phyloP scores from a whole-genome alignment of 164 flowering plant genomes.

The Magnolia officinalis region DNA sequence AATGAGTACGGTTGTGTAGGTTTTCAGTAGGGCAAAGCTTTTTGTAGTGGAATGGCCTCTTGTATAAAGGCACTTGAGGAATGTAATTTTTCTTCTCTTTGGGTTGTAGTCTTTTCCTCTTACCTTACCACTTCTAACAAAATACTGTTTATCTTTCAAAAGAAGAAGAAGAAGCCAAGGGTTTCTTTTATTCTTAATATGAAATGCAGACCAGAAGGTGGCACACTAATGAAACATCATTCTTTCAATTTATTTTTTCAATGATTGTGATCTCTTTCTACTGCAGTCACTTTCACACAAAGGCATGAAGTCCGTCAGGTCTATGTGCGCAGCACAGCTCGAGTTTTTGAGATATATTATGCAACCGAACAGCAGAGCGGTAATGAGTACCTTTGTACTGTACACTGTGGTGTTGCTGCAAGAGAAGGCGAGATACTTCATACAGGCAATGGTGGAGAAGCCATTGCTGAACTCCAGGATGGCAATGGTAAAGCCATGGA shows the following conservation, averaged over 20 bases:
- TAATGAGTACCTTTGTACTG: conserved; percentile 86
- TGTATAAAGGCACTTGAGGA: too few species aligned
- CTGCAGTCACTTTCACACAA: conserved; percentile 62
- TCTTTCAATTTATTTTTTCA: neutral
- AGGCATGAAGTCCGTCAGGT: conserved; percentile 65
- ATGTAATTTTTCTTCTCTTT: neutral
- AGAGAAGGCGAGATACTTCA: conserved; percentile 33
- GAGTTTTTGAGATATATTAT: conserved; percentile 77
- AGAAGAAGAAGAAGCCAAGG: neutral
- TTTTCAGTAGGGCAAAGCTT: too few species aligned
- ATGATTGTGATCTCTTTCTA: neutral
- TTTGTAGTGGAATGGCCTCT: too few species aligned
- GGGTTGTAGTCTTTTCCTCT: neutral
- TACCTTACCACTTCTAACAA: neutral
- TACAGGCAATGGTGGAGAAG: conserved; percentile 23
- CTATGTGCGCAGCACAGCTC: conserved; percentile 80
- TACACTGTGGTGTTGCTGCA: conserved; percentile 63
- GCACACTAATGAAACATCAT: neutral
- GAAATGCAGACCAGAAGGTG: neutral
- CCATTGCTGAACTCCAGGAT: conserved; percentile 12
- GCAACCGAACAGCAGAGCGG: conserved; percentile 25
- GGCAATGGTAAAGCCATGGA: conserved; percentile 15
- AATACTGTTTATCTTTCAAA: neutral
- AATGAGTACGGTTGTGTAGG: too few species aligned
- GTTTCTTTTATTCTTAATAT: too few species aligned